These are phyloP conservation scores for Corchorus capsularis DNA, from an alignment of 345 rosid genomes.

Conservation along the genomic window DNA sequence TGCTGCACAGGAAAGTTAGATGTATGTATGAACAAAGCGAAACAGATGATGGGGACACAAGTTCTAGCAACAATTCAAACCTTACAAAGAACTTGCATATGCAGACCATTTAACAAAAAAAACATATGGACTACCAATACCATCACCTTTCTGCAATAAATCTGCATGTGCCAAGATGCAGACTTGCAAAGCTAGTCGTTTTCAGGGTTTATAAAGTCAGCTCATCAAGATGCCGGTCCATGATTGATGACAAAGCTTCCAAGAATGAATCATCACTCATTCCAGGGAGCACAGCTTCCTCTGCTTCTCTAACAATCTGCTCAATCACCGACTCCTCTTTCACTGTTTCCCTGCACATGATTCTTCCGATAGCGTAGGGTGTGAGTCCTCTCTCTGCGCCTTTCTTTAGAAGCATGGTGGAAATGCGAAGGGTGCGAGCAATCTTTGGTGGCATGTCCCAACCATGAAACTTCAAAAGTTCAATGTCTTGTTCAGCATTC, in stretches of 20 bases:
- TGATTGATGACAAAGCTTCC: slow-evolving; percentile 46
- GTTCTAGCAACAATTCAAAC: slow-evolving; percentile 14
- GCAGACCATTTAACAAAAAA: slow-evolving; percentile 17
- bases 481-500: slow-evolving; percentile 66
- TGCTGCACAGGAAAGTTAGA: not conserved
- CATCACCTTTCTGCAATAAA: slow-evolving; percentile 9
- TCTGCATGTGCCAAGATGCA: not conserved
- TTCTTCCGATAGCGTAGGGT: slow-evolving; percentile 69
- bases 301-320: slow-evolving; percentile 62
- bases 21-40: slow-evolving; percentile 12
- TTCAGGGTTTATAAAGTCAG: slow-evolving; percentile 16
- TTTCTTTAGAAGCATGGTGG: slow-evolving; percentile 86
- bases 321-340: slow-evolving; percentile 63
- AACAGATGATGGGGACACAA: slow-evolving; percentile 10
- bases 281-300: slow-evolving; percentile 49
- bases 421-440: slow-evolving; percentile 57
- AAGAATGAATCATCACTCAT: slow-evolving; percentile 60
- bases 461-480: slow-evolving; percentile 62
- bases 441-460: slow-evolving; percentile 64
- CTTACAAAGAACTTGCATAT: slow-evolving; percentile 15
- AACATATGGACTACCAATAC: not conserved
- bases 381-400: slow-evolving; percentile 69
- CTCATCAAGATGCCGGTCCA: slow-evolving; percentile 54
- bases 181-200: slow-evolving; percentile 5
- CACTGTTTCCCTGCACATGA: slow-evolving; percentile 75